These are phyloP conservation scores for Cystobasidium slooffiae DNA, from an alignment of 1,284 basidiomycete genomes.

Conservation along the genomic window DNA sequence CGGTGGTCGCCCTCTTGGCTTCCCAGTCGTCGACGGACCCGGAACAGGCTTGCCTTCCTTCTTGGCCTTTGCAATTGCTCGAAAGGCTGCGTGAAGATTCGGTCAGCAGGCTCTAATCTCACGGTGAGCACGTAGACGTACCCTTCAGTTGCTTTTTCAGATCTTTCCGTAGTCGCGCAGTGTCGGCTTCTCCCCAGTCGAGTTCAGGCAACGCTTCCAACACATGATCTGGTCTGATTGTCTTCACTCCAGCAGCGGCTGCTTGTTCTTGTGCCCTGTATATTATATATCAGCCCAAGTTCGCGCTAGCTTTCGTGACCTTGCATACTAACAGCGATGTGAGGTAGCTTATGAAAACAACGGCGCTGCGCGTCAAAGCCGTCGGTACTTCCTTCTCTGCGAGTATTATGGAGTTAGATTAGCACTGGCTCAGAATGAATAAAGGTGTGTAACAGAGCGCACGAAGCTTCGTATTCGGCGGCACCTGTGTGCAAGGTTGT, in stretches of 20 bases:
- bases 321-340: conserved; percentile 49
- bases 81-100: conserved; percentile 15
- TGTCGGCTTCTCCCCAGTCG: conserved; percentile 43
- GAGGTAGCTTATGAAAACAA: conserved; percentile 53
- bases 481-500: conserved; percentile 18
- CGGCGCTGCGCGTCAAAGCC: conserved; percentile 49
- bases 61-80: conserved; percentile 27
- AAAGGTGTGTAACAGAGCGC: background rate
- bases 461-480: conserved; percentile 36
- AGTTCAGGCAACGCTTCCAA: conserved; percentile 34
- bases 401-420: background rate
- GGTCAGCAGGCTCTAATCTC: background rate
- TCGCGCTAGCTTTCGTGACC: background rate
- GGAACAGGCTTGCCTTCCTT: conserved; percentile 27
- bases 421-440: background rate
- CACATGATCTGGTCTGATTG: conserved; percentile 29
- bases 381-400: conserved; percentile 50
- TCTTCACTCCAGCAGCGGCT: conserved; percentile 8
- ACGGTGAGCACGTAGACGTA: background rate
- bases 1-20: background rate
- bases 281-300: background rate
- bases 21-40: background rate
- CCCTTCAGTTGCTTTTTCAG: conserved; percentile 33
- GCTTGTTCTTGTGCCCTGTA: conserved; percentile 28
- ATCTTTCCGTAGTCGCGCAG: conserved; percentile 25